These are phyloP conservation scores for Mucor circinelloides DNA, from an alignment of 371 early-diverging fungal species.

Conservation along the genomic window DNA sequence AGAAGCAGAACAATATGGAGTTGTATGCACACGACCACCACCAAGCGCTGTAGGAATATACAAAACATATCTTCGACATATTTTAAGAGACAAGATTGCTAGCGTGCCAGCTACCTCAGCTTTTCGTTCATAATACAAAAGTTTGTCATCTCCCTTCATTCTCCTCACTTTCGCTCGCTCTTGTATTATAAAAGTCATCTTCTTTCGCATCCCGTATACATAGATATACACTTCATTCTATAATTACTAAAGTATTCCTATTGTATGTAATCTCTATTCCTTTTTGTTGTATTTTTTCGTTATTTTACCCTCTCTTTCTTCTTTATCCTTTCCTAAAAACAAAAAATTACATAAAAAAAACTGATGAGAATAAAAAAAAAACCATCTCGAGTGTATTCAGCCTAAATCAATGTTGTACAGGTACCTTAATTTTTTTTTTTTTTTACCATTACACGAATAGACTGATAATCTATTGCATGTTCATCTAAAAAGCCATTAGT, in stretches of 20 bases:
- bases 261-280: background rate
- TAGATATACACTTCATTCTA: background rate
- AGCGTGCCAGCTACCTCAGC: background rate
- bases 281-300: background rate
- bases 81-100: constrained; percentile 63
- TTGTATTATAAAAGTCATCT: background rate
- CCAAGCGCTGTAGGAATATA: constrained; percentile 61
- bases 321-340: background rate
- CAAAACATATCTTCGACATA: constrained; percentile 65
- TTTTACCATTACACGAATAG: background rate
- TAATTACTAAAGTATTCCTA: background rate
- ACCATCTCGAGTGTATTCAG: background rate
- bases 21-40: constrained; percentile 30
- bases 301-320: background rate
- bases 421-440: background rate
- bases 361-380: background rate
- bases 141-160: background rate
- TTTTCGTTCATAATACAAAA: background rate
- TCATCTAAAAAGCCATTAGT: background rate
- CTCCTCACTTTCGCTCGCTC: background rate
- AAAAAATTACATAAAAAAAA: background rate
- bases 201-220: background rate
- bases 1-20: constrained; percentile 45
- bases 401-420: background rate
- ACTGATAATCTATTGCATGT: background rate